Base-by-base conservation (phyloP, 2,329 filamentous ascomycete species). In the Colletotrichum sublineola region DNA sequence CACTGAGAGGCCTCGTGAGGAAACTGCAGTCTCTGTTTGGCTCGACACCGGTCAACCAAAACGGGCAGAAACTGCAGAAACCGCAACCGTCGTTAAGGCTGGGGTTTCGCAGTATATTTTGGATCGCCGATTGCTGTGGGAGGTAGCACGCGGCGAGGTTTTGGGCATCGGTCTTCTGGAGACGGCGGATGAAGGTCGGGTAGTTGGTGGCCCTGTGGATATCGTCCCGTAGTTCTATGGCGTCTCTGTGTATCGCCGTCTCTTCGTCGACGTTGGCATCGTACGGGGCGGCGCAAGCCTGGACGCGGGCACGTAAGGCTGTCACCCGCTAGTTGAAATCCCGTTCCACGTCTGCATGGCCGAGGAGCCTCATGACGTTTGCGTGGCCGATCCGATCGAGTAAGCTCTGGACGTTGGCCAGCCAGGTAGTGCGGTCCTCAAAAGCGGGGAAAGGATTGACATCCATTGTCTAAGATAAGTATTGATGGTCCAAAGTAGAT, bases 81-180 rank as follows among this genome's bases (percentile, higher is more conserved):
- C 14, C 5, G 24, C 60, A 63, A 7, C 7, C 46, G 5, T 11
- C 33, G 8, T 36, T 8, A 6, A 7, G 12, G 36, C 12, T 1
- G 9, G 33, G 14, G n/a, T 40, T 14, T 3, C 15, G 46, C 12
- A 24, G n/a, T 46, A 48, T 40, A 3, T 52, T 33, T 14, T 11
- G 33, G 12, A 6, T 46, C 60, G 46, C 52, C 12, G 20, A 5
- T 2, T 46, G 46, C n/a, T 50, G 46, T 14, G 48, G 31, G 14
- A 68, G 38, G 40, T 68, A 68, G 14, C 58, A 40, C 18, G 24
- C 31, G 40, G 36, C 24, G 5, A 68, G 5, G 48, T 68, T 68
- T 8, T 8, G 38, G 6, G 48, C 42, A 8, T 68, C 66, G 2
- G 40, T 24, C 14, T 63, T 50, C 2, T 50, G 18, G 15, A 63